Evolutionary conservation across 2,329 filamentous ascomycete genomes (phyloP).

Genomic region (Rutstroemia sp.): DNA sequence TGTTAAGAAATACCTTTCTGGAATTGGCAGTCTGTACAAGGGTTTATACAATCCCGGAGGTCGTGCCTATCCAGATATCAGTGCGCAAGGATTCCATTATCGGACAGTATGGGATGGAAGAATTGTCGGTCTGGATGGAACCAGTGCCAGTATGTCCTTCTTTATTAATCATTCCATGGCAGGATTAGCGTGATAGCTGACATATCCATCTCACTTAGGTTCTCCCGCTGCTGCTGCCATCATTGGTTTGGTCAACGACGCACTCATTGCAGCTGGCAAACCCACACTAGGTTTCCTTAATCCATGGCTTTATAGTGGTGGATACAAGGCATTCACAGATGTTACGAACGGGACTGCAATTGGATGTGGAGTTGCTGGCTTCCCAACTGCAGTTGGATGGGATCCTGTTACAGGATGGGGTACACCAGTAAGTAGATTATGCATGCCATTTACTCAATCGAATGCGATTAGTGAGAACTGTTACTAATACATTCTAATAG

Average conservation of each 20-base stretch:
- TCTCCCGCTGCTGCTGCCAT: slow-evolving; percentile 48
- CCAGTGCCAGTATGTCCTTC: slow-evolving; percentile 33
- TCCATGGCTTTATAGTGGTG: slow-evolving; percentile 33
- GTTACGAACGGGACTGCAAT: slow-evolving; percentile 30
- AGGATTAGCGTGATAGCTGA: no score
- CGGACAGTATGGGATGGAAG: slow-evolving; percentile 30
- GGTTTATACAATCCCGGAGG: slow-evolving; percentile 38
- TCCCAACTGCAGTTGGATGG: slow-evolving; percentile 27
- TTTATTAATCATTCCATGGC: slow-evolving; percentile 17
- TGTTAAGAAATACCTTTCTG: slow-evolving; percentile 35
- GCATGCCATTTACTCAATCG: no score
- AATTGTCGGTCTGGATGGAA: slow-evolving; percentile 37
- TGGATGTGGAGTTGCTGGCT: slow-evolving; percentile 30
- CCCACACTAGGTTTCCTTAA: slow-evolving; percentile 35
- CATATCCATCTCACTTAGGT: background rate
- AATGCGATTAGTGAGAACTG: no score
- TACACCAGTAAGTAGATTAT: background rate
- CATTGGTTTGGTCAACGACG: slow-evolving; percentile 54
- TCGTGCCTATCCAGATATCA: slow-evolving; percentile 44
- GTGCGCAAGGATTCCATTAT: slow-evolving; percentile 53
- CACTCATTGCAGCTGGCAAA: slow-evolving; percentile 43
- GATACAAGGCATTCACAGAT: slow-evolving; percentile 32
- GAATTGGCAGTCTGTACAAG: slow-evolving; percentile 37
- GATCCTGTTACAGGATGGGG: slow-evolving; percentile 31
- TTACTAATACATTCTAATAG: no score